Percentiles rank a stretch among this genome's conserved stretches.
These are phyloP conservation scores for Casuarina glauca DNA, from an alignment of 306 rosid genomes.

Conservation along the genomic window DNA sequence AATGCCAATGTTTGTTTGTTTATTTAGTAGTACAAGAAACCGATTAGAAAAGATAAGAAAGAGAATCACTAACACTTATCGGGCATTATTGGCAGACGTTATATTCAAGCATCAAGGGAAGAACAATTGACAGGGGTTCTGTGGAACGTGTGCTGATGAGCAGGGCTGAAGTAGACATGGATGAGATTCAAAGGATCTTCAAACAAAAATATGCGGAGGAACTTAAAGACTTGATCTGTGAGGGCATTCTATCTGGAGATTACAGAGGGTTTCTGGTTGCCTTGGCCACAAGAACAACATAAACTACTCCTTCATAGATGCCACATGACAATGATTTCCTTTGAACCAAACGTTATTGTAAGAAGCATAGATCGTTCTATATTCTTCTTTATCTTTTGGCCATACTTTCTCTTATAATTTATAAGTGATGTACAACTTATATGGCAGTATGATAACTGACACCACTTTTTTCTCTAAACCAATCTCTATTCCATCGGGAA, in stretches of 20 bases:
- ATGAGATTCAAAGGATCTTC: conserved; percentile 50
- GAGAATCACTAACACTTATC: not conserved
- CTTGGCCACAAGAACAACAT: conserved; percentile 44
- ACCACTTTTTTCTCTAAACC: no score
- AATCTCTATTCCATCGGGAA: no score
- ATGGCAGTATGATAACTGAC: no score
- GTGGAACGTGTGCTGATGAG: conserved; percentile 46
- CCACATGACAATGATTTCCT: conserved; percentile 4
- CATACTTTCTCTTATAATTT: no score
- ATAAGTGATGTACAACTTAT: no score
- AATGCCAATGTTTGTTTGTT: not conserved
- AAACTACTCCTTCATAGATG: not conserved
- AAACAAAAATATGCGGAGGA: conserved; percentile 52
- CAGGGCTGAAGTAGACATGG: conserved; percentile 64
- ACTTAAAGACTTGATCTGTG: conserved; percentile 44
- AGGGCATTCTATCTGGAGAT: conserved; percentile 40
- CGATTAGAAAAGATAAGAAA: no score
- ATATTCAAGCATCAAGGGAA: conserved; percentile 44
- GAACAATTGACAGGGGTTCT: conserved; percentile 29
- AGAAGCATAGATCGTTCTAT: conserved; percentile 8
- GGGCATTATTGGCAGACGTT: conserved; percentile 39
- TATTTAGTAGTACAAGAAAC: not conserved
- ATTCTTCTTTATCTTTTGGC: no score
- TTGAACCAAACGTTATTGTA: conserved; percentile 8
- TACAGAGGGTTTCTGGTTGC: conserved; percentile 58